Evolutionary conservation across 768 basidiomycete species (phyloP).

Genomic region (Clavaria fumosa): DNA sequence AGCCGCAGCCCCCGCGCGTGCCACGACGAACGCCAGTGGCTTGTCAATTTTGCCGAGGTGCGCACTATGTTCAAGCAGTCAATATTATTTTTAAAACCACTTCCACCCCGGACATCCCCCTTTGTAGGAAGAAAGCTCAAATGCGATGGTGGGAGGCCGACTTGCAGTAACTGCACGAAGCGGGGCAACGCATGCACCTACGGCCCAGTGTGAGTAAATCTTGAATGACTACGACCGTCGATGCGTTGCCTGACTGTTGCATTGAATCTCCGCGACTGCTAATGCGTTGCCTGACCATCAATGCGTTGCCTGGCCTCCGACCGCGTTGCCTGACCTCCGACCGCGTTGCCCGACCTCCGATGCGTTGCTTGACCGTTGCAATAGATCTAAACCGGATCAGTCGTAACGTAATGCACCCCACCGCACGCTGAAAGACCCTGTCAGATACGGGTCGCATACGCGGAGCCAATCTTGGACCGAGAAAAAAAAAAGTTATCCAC

Average conservation of each 20-base stretch:
- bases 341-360: conserved; percentile 5
- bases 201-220: conserved; percentile 42
- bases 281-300: not conserved
- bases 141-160: conserved; percentile 50
- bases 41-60: conserved; percentile 60
- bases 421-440: too few relatives aligned
- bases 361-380: not conserved
- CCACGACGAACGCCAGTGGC: conserved; percentile 49
- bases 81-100: not conserved
- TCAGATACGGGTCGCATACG: too few relatives aligned
- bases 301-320: not conserved
- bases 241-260: not conserved
- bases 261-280: too few relatives aligned
- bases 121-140: conserved; percentile 45
- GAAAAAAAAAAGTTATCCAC: too few relatives aligned
- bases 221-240: not conserved
- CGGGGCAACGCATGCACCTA: conserved; percentile 45
- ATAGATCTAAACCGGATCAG: not conserved
- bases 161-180: conserved; percentile 50
- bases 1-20: conserved; percentile 12
- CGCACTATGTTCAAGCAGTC: too few relatives aligned
- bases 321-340: conserved; percentile 7
- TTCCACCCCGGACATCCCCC: conserved; percentile 1
- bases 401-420: too few relatives aligned
- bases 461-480: too few relatives aligned